Base-by-base conservation (phyloP, 2,329 filamentous ascomycete genomes). In the Colletotrichum sidae region DNA sequence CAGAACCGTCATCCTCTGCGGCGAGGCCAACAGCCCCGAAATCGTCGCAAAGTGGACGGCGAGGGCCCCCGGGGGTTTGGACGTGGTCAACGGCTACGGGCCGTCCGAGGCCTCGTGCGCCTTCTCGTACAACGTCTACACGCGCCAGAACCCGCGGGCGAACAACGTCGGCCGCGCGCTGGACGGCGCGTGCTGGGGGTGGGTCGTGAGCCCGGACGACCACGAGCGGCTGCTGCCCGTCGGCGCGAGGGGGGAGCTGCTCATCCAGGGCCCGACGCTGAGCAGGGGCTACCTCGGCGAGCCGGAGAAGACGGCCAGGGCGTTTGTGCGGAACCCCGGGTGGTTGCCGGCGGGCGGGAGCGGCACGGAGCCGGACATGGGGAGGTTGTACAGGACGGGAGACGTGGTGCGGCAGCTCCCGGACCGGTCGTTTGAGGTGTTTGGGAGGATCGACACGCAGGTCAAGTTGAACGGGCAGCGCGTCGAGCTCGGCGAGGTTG, bases 221-320 rank as follows among this genome's bases (percentile, higher is more conserved):
- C 78, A 79, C 37, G 79, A 79, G 65, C 81, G 80, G 35, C 76
- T 85, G 41, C 79, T 85, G 75, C 85, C 85, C 0, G 72, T 86
- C 8, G 86, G 86, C 0, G 80, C 83, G 1, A 76, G 85, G 0
- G 86, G 86, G 1, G 88, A 90, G 70, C 76, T 90, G 2, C 80
- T 88, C 3, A 83, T 90, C 39, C 86, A 89, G 69, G 86, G 87
- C 0, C 84, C 84, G 0, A 85, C 79, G 0, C 69, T 83, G 12
- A 83, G 79, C 25, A 74, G 78, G n/a, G 83, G 82, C 10, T 87
- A 88, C 63, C 72, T 85, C 13, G 79, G 83, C 39, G 79, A 84
- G 17, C 70, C 75, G 0, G 72, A 74, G 11, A 83, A 83, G 68
- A 86, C 84, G 0, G 72, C 74, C 4, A 78, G 77, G 35, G 75